These are phyloP conservation scores for Solanum hybrid DNA, from an alignment of 305 asterid genomes.

Conservation along the genomic window DNA sequence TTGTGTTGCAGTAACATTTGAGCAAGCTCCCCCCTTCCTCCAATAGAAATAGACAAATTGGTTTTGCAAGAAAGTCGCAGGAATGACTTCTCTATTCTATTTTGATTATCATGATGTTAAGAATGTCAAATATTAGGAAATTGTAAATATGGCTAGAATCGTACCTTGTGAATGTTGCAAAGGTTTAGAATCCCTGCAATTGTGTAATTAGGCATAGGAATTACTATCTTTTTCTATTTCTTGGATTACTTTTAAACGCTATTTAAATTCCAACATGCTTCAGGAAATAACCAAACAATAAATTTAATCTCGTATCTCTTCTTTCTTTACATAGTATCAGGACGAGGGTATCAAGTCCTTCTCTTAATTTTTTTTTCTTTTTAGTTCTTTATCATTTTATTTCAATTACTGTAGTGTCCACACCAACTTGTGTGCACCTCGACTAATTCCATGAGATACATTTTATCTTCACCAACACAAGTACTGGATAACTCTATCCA, in stretches of 20 bases:
- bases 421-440: background rate
- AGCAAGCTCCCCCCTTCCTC: background rate
- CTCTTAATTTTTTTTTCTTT: background rate
- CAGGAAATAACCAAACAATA: background rate
- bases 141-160: background rate
- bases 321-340: background rate
- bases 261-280: background rate
- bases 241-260: background rate
- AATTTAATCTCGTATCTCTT: background rate
- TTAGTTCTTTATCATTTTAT: background rate
- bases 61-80: background rate
- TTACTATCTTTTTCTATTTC: background rate
- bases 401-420: background rate
- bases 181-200: background rate
- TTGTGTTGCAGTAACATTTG: background rate
- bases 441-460: background rate
- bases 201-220: background rate
- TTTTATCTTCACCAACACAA: background rate
- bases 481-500: background rate
- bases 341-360: background rate
- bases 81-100: background rate
- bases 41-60: background rate
- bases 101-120: background rate
- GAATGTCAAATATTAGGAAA: background rate
- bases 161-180: background rate